phyloP scores from a whole-genome alignment of 225 moss, liverwort and hornwort genomes.

The Physcomitrellopsis africana region DNA sequence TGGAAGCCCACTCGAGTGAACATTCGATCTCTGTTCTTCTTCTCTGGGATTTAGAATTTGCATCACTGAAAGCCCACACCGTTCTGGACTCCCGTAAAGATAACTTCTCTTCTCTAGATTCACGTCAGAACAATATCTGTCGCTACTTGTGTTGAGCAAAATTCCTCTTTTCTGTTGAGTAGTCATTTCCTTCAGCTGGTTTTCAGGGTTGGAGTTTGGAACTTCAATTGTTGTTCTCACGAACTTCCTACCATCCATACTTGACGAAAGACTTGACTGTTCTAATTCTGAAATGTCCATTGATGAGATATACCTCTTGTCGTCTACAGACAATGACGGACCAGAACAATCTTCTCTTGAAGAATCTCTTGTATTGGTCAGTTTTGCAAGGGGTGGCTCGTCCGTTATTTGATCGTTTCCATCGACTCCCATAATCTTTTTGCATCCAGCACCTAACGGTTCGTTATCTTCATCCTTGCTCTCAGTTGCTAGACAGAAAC shows the following conservation, averaged over 20 bases:
- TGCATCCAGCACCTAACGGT: not conserved
- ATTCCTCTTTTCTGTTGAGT: constrained; percentile 30
- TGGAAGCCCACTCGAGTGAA: constrained; percentile 14
- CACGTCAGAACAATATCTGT: not conserved
- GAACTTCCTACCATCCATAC: not conserved
- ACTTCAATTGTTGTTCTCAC: not conserved
- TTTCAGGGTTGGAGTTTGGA: not conserved
- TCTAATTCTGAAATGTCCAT: too few relatives aligned
- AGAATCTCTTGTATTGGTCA: not conserved
- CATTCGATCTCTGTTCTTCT: constrained; percentile 13
- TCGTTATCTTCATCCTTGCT: constrained; percentile 23
- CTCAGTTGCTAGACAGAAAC: constrained; percentile 11
- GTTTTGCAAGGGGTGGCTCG: not conserved
- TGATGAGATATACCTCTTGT: not conserved
- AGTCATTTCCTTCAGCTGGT: constrained; percentile 29
- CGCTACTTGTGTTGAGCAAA: constrained; percentile 23
- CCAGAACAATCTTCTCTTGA: not conserved
- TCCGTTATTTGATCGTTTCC: constrained; percentile 3
- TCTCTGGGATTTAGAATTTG: not conserved
- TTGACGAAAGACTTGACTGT: too few relatives aligned
- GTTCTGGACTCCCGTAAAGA: constrained; percentile 13
- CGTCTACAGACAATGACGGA: not conserved
- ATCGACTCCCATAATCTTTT: constrained; percentile 7
- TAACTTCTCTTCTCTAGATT: constrained; percentile 10
- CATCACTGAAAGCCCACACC: constrained; percentile 16